Base-by-base conservation (phyloP, 176 grass and related monocot genomes). In the Dactylis glomerata region DNA sequence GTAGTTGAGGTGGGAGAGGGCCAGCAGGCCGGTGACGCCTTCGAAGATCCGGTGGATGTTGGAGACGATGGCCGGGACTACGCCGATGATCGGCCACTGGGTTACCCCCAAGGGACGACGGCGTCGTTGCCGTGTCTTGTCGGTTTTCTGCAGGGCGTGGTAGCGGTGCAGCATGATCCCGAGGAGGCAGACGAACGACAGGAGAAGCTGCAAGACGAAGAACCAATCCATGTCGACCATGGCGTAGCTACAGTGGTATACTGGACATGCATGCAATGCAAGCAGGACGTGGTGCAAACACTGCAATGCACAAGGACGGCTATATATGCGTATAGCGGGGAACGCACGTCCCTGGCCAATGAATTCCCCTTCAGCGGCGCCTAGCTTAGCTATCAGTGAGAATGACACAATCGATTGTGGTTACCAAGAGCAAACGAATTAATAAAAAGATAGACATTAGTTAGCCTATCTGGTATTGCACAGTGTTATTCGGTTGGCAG, bases 21-120 rank as follows among this genome's bases (percentile, higher is more conserved):
- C 62, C 10, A 91, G 68, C 8, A 88, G 1, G 17, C 23, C 11
- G 58, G 67, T 80, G 30, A 20, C 45, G 65, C 85, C 73, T 1
- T 84, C 85, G 40, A 81, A 82, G 40, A 91, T 14, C 1, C 59
- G 19, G 79, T 59, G 50, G 30, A 87, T 67, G 65, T 84, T 68
- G 57, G 58, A 47, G 19, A 91, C 16, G 70, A 91, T 76, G 37
- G 61, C 66, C 1, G 85, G 85, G 0, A 87, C n/a, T 64, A 91
- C 74, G 20, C 89, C 89, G 3, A 67, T 74, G 15, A 87, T 30
- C 10, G 89, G 89, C 83, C 83, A 91, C 32, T 84, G 45, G 15
- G 86, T 68, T 1, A 82, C 20, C 27, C 77, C 52, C 8, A 61
- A 14, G 44, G 30, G n/a, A 1, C 65, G 68, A 10, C 50, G 20